Conservation (phyloP, 1,284 basidiomycete genomes). For the Ceratorhiza oryzae-sativae region DNA sequence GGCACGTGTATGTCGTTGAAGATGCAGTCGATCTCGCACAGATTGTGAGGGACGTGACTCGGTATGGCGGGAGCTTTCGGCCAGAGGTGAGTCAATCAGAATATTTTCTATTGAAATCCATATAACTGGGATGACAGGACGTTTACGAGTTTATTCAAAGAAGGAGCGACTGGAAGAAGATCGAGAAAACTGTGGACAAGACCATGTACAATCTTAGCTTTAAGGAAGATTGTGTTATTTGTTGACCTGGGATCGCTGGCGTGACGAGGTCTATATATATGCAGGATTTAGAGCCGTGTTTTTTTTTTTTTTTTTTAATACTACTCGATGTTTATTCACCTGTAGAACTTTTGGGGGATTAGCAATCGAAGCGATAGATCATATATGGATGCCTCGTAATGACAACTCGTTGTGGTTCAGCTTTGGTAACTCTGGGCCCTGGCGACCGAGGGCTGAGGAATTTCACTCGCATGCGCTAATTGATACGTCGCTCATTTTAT, state of each 20-base stretch:
- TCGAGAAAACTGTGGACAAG: slow-evolving; percentile 93
- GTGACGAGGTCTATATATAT: not conserved
- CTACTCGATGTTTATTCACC: no score
- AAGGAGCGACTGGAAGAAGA: slow-evolving; percentile 95
- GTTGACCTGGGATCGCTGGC: slow-evolving; percentile 45
- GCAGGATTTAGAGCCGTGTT: not conserved
- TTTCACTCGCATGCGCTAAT: no score
- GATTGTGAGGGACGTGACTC: slow-evolving; percentile 91
- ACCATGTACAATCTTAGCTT: slow-evolving; percentile 94
- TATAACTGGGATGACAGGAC: slow-evolving; percentile 60
- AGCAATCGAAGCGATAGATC: no score
- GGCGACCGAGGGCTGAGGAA: no score
- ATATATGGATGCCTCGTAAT: no score
- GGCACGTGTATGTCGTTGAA: slow-evolving; percentile 91
- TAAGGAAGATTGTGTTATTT: slow-evolving; percentile 83
- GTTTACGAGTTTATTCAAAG: slow-evolving; percentile 94
- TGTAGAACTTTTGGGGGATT: no score
- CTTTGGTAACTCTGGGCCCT: no score
- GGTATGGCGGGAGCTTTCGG: slow-evolving; percentile 90
- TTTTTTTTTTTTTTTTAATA: not conserved
- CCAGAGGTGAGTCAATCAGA: slow-evolving; percentile 71
- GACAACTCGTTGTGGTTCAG: no score
- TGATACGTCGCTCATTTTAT: no score
- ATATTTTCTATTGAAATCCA: slow-evolving; percentile 38
- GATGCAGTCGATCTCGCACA: slow-evolving; percentile 94